phyloP scores from a whole-genome alignment of 805 yeast species.

The Starmerella khaoyaiensis region DNA sequence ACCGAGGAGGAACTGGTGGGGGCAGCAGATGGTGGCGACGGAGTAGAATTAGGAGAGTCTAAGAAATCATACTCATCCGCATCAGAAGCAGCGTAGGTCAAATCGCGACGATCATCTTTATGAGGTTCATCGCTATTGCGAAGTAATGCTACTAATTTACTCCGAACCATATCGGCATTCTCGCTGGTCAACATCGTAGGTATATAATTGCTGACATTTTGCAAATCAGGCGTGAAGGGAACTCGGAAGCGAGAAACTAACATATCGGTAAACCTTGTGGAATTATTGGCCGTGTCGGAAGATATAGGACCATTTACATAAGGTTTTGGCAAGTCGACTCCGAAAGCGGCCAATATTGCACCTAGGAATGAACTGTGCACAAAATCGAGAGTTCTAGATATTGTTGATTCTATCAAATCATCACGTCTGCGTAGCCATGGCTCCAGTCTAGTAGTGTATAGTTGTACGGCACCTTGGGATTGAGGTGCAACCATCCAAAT shows the following conservation, averaged over 20 bases:
- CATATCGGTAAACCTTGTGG: constrained; percentile 13
- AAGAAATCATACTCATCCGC: constrained; percentile 16
- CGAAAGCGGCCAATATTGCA: constrained; percentile 14
- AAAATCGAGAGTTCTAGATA: constrained; percentile 15
- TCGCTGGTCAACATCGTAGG: constrained; percentile 9
- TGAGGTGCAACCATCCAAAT: constrained; percentile 51
- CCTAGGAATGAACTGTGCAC: constrained; percentile 10
- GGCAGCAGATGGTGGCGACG: too few species aligned
- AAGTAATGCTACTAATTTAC: constrained; percentile 13
- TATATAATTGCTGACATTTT: constrained; percentile 18
- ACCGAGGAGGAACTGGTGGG: too few species aligned
- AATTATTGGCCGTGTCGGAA: neutral
- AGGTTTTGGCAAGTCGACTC: constrained; percentile 14
- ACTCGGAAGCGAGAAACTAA: constrained; percentile 24
- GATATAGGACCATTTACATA: constrained; percentile 5
- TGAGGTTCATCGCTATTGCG: constrained; percentile 9
- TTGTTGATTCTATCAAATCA: constrained; percentile 25
- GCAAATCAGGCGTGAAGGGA: constrained; percentile 19
- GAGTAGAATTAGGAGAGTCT: constrained; percentile 10
- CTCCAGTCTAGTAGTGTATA: constrained; percentile 30
- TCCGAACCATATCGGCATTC: constrained; percentile 9
- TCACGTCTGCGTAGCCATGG: constrained; percentile 33
- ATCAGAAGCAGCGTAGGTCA: constrained; percentile 1
- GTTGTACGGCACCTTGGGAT: constrained; percentile 34
- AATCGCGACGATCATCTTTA: neutral